Evolutionary conservation across 768 basidiomycete species (phyloP).

Genomic region (Rhizopogon sp.): DNA sequence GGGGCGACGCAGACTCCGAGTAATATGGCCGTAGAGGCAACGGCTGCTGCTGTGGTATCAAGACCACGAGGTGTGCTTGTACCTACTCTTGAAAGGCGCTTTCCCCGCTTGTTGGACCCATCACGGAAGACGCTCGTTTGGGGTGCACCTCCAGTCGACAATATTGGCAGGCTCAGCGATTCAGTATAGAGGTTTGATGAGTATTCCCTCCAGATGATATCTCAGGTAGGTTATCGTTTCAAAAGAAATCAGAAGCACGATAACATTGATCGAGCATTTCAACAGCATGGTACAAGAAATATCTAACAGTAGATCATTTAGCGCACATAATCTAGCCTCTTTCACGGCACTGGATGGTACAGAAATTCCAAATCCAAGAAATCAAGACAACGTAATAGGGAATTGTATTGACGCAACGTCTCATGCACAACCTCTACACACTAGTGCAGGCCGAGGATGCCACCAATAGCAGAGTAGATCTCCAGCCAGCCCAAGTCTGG

Average conservation of each 20-base stretch:
- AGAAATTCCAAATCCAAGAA: background rate
- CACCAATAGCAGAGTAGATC: constrained; percentile 8
- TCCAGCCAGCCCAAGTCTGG: constrained; percentile 53
- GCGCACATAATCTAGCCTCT: constrained; percentile 4
- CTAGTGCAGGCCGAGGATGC: constrained; percentile 41
- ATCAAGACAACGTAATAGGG: background rate
- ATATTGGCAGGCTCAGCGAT: constrained; percentile 44
- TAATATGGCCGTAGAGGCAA: background rate
- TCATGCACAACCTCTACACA: constrained; percentile 60
- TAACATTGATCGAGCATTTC: background rate
- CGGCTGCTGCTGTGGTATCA: background rate
- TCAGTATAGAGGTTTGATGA: background rate
- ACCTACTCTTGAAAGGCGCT: constrained; percentile 36
- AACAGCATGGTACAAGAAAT: background rate
- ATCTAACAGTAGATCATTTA: constrained; percentile 4
- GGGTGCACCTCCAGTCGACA: constrained; percentile 69
- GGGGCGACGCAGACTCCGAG: constrained; percentile 3
- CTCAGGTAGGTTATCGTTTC: background rate
- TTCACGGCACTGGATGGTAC: background rate
- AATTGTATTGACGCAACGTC: constrained; percentile 7
- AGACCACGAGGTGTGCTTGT: constrained; percentile 40
- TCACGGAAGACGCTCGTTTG: constrained; percentile 59
- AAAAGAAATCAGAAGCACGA: background rate
- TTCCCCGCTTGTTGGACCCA: constrained; percentile 56
- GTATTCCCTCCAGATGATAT: background rate